A percentile compares a stretch with the other conserved stretches of the same genome.
Conservation (phyloP, 208 protist genomes). For the Crithidia expoeki region DNA sequence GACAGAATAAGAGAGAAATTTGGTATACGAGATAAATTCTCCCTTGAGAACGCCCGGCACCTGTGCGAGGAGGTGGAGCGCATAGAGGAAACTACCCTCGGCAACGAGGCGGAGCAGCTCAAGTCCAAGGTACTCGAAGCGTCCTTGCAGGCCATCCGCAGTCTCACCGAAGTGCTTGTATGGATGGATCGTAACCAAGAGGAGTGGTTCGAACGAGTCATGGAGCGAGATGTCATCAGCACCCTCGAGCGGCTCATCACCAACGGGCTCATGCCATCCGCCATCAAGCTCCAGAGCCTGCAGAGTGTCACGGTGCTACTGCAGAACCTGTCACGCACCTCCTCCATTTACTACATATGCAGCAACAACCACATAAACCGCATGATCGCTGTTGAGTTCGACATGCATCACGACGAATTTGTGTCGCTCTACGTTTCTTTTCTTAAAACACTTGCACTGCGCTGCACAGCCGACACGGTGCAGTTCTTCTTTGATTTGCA, state of each 20-base stretch:
- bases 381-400: conserved; percentile 77
- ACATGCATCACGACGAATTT: conserved; percentile 84
- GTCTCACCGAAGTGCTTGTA: conserved; percentile 79
- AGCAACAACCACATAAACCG: conserved; percentile 90
- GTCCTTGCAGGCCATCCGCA: conserved; percentile 50
- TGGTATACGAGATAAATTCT: conserved; percentile 41
- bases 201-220: conserved; percentile 63
- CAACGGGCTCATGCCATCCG: conserved; percentile 49
- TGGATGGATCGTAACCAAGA: conserved; percentile 83
- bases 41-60: conserved; percentile 50
- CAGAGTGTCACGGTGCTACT: conserved; percentile 80
- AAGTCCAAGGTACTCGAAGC: conserved; percentile 2
- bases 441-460: conserved; percentile 80
- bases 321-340: conserved; percentile 69
- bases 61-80: conserved; percentile 58
- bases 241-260: conserved; percentile 74
- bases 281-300: conserved; percentile 69
- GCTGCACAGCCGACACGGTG: conserved; percentile 75
- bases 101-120: conserved; percentile 9
- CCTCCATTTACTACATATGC: conserved; percentile 79
- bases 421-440: conserved; percentile 85
- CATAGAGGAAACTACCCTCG: conserved; percentile 26
- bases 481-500: conserved; percentile 85
- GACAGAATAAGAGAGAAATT: conserved; percentile 35
- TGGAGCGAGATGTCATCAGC: conserved; percentile 73